Conservation (phyloP, 805 yeast species). For the Clavispora fructus region DNA sequence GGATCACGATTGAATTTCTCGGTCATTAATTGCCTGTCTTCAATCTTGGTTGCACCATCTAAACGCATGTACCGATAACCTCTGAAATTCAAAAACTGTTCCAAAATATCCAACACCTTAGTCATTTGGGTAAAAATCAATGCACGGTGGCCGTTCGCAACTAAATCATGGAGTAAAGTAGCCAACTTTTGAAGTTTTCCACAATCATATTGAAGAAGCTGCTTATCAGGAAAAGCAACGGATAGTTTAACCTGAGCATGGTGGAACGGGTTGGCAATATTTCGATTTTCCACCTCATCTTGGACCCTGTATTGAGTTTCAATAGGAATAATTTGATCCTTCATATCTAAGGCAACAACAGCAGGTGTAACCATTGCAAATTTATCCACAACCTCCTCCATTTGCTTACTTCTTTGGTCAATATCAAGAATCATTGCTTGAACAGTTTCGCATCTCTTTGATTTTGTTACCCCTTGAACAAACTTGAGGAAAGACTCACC, state of each 20-base stretch:
- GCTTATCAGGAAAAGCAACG: conserved; percentile 94
- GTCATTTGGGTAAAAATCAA: conserved; percentile 98
- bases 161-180: conserved; percentile 63
- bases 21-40: conserved; percentile 90
- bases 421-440: conserved; percentile 20
- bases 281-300: conserved; percentile 24
- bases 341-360: conserved; percentile 72
- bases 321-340: conserved; percentile 44
- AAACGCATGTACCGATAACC: conserved; percentile 92
- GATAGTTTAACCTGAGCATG: conserved; percentile 80
- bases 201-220: conserved; percentile 88
- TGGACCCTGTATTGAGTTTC: conserved; percentile 28
- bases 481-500: conserved; percentile 52
- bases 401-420: conserved; percentile 23
- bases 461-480: conserved; percentile 2
- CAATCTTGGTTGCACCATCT: conserved; percentile 97
- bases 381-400: conserved; percentile 56
- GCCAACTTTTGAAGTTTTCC: conserved; percentile 92
- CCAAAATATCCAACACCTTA: conserved; percentile 86
- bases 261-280: conserved; percentile 61
- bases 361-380: conserved; percentile 86
- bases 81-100: conserved; percentile 87
- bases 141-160: conserved; percentile 87
- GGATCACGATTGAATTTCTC: conserved; percentile 88
- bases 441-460: conserved; percentile 20